Evolutionary conservation across 805 yeast species (phyloP).

Genomic region (Ogataea paraovalis): DNA sequence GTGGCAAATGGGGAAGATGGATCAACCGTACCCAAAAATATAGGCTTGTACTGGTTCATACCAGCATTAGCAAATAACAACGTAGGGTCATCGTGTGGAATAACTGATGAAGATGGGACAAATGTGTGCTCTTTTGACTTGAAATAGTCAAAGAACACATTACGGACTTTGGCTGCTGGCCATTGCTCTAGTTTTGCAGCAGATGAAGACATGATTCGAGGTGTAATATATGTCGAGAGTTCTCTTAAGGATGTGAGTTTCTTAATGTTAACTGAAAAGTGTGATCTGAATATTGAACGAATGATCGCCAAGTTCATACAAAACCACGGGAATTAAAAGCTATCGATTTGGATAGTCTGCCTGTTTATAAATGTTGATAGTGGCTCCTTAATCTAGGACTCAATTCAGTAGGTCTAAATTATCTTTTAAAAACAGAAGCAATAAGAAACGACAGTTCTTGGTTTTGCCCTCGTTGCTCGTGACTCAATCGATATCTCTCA

Average conservation of each 20-base stretch:
- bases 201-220: constrained; percentile 8
- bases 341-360: background rate
- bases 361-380: background rate
- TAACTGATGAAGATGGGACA: constrained; percentile 90
- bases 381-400: background rate
- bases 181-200: constrained; percentile 30
- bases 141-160: constrained; percentile 82
- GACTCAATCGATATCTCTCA: background rate
- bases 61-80: constrained; percentile 97
- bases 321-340: background rate
- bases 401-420: too few species aligned
- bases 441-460: background rate
- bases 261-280: background rate
- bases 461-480: background rate
- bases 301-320: background rate
- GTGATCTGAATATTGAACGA: background rate
- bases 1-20: constrained; percentile 84
- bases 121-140: constrained; percentile 62
- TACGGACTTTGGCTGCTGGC: constrained; percentile 57
- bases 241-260: background rate
- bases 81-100: constrained; percentile 98
- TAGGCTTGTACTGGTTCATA: constrained; percentile 98
- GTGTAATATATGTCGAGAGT: background rate
- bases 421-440: background rate
- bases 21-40: constrained; percentile 94